Conservation (phyloP, 768 basidiomycete genomes). For the Glaciozyma antarctica region DNA sequence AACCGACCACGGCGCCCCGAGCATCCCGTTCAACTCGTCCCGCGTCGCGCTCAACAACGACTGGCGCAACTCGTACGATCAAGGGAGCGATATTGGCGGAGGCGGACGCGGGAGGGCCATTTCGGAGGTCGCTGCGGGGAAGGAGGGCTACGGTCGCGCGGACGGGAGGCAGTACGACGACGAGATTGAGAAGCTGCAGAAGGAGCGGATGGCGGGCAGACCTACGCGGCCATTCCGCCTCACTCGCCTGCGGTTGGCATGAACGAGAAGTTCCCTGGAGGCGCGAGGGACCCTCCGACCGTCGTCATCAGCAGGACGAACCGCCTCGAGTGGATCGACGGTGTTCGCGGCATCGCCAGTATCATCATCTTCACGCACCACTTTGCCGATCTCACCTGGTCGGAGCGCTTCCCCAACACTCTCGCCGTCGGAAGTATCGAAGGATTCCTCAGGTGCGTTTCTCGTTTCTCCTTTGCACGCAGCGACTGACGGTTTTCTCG, state of each 20-base stretch:
- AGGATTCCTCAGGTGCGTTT: slow-evolving; percentile 30
- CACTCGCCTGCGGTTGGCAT: slow-evolving; percentile 30
- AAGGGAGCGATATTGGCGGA: slow-evolving; percentile 30
- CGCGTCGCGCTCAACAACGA: slow-evolving; percentile 37
- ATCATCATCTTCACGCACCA: slow-evolving; percentile 39
- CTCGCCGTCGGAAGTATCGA: slow-evolving; percentile 31
- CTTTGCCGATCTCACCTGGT: slow-evolving; percentile 36
- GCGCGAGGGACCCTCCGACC: slow-evolving; percentile 14
- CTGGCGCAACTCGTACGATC: slow-evolving; percentile 35
- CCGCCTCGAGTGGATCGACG: slow-evolving; percentile 38
- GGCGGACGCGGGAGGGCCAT: slow-evolving; percentile 26
- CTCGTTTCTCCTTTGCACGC: neutral
- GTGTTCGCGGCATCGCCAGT: slow-evolving; percentile 36
- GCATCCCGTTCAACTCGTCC: slow-evolving; percentile 34
- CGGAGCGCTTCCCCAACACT: slow-evolving; percentile 31
- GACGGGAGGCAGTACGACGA: slow-evolving; percentile 26
- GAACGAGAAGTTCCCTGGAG: slow-evolving; percentile 9
- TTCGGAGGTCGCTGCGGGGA: slow-evolving; percentile 31
- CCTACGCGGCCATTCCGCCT: slow-evolving; percentile 31
- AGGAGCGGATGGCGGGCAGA: slow-evolving; percentile 4
- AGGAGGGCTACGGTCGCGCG: slow-evolving; percentile 28
- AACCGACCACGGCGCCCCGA: slow-evolving; percentile 33
- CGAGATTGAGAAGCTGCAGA: slow-evolving; percentile 13
- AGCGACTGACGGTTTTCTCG: neutral
- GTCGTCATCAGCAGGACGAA: slow-evolving; percentile 35